A percentile compares a stretch with the other conserved stretches of the same genome.
Evolutionary conservation across 768 basidiomycete species (phyloP).

Genomic region (Sutorius australiensis): DNA sequence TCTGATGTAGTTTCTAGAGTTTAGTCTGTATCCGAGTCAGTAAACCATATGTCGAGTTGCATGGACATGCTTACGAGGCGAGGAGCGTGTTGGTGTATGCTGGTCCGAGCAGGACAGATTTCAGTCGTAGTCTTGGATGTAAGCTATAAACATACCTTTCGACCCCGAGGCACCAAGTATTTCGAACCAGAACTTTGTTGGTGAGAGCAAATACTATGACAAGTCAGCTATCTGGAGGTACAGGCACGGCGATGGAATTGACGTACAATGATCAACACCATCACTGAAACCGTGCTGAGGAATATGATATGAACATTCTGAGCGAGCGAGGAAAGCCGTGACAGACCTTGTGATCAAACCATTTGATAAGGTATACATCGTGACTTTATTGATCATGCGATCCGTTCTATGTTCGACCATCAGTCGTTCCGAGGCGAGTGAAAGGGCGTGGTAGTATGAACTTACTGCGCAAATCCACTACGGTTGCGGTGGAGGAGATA

Average conservation of each 20-base stretch:
- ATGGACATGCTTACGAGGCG: not conserved
- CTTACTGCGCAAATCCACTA: not conserved
- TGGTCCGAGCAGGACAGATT: not conserved
- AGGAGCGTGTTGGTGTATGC: constrained; percentile 1
- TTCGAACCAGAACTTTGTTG: not conserved
- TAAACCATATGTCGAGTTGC: not conserved
- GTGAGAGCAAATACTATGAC: not conserved
- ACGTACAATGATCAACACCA: not conserved
- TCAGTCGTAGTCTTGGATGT: not conserved
- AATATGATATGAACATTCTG: not conserved
- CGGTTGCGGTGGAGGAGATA: not conserved
- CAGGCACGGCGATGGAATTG: not conserved
- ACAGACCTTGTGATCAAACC: not conserved
- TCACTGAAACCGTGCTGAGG: not conserved
- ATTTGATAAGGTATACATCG: not conserved
- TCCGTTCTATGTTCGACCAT: not conserved
- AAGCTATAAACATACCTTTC: not conserved
- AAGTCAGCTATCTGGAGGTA: not conserved
- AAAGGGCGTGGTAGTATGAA: not conserved
- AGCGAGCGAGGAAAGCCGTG: not conserved
- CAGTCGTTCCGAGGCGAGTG: not conserved
- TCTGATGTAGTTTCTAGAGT: not conserved
- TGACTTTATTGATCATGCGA: not conserved
- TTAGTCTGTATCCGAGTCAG: not conserved
- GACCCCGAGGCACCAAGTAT: not conserved